Evolutionary conservation across 208 protist species (phyloP).

Genomic region (Wallacemonas sp.): DNA sequence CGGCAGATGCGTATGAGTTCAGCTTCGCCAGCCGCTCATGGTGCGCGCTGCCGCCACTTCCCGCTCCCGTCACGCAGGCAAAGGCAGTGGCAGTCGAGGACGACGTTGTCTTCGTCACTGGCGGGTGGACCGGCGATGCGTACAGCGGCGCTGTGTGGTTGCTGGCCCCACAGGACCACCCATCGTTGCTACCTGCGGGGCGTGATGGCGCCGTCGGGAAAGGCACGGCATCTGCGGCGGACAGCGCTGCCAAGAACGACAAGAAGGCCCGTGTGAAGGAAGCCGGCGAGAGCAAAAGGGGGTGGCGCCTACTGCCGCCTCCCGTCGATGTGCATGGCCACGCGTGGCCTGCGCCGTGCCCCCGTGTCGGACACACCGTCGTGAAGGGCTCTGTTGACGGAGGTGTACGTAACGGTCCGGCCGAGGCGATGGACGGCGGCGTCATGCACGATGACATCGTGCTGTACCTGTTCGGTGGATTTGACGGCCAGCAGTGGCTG

Average conservation of each 20-base stretch:
- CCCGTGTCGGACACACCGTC: neutral
- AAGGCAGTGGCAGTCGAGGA: constrained; percentile 26
- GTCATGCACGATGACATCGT: constrained; percentile 16
- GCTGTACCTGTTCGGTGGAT: constrained; percentile 62
- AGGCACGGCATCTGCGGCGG: too few relatives aligned
- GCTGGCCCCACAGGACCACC: constrained; percentile 12
- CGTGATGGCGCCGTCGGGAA: too few relatives aligned
- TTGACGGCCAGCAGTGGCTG: constrained; percentile 33
- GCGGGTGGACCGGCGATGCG: constrained; percentile 29
- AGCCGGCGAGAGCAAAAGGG: neutral
- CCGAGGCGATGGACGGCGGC: constrained; percentile 21
- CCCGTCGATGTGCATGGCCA: constrained; percentile 3
- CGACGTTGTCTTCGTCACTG: constrained; percentile 31
- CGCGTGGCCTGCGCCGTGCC: neutral
- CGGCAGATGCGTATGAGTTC: constrained; percentile 23
- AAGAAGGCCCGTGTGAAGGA: too few relatives aligned
- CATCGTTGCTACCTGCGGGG: too few relatives aligned
- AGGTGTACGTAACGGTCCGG: too few relatives aligned
- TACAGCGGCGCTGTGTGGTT: constrained; percentile 31
- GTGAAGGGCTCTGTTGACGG: too few relatives aligned
- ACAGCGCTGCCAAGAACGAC: neutral
- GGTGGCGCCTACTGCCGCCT: neutral
- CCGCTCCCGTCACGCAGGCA: constrained; percentile 22
- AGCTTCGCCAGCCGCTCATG: constrained; percentile 24
- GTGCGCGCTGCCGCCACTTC: constrained; percentile 18